Conservation (phyloP, 495 filamentous ascomycete genomes). For the Parathielavia appendiculata region DNA sequence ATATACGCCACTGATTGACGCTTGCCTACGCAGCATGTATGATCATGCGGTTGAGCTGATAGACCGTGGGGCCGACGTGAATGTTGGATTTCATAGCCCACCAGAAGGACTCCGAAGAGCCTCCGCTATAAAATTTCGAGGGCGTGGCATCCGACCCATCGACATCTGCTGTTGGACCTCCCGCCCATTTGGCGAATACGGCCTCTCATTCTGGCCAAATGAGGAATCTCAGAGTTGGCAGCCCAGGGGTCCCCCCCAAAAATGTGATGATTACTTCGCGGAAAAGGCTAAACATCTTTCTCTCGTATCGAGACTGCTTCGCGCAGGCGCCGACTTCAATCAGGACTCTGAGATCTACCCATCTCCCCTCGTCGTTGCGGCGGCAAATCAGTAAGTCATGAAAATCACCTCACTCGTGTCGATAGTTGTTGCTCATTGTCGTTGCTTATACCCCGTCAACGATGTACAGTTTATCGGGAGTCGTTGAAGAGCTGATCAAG, state of each 20-base stretch:
- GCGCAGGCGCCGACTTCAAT: neutral
- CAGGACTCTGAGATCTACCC: neutral
- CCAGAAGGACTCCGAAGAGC: neutral
- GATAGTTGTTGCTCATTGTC: neutral
- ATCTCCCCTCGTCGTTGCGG: conserved; percentile 1
- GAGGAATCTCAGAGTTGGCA: neutral
- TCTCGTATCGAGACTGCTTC: conserved; percentile 1
- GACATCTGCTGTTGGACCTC: neutral
- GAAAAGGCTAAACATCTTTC: neutral
- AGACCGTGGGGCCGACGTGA: conserved; percentile 5
- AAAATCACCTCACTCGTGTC: neutral
- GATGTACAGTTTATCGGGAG: neutral
- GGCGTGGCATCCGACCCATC: neutral
- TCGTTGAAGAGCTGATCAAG: conserved; percentile 3
- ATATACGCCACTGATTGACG: conserved; percentile 1
- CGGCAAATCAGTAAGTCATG: conserved; percentile 1
- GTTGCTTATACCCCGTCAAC: neutral
- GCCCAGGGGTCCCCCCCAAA: neutral
- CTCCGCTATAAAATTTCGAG: neutral
- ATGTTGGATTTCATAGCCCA: neutral
- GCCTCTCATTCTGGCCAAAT: neutral
- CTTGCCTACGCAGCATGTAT: neutral
- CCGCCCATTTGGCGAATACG: neutral
- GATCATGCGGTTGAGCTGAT: neutral
- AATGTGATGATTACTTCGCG: neutral